These are phyloP conservation scores for Linanthus parryae DNA, from an alignment of 148 eudicot genomes.

Conservation along the genomic window DNA sequence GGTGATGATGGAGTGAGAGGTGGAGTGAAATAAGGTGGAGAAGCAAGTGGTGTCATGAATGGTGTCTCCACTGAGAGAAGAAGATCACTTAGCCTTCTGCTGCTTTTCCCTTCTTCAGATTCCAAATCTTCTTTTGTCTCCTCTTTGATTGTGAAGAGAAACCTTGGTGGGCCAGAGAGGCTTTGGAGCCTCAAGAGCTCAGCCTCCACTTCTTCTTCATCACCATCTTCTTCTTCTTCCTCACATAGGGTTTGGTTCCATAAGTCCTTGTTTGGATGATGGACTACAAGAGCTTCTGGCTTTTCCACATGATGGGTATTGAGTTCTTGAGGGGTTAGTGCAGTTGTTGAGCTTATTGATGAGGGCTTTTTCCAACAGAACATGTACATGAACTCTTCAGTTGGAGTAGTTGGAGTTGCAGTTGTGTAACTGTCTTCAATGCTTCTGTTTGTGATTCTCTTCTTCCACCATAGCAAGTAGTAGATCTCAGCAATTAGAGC, in stretches of 20 bases:
- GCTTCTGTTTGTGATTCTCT: slow-evolving; percentile 32
- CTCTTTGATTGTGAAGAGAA: slow-evolving; percentile 67
- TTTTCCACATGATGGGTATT: slow-evolving; percentile 22
- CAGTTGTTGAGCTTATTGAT: slow-evolving; percentile 24
- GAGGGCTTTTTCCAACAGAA: slow-evolving; percentile 38
- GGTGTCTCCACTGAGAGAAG: slow-evolving; percentile 33
- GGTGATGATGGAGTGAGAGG: slow-evolving; percentile 39
- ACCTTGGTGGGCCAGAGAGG: slow-evolving; percentile 49
- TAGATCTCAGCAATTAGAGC: slow-evolving; percentile 67
- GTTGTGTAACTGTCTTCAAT: slow-evolving; percentile 32
- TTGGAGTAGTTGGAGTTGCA: slow-evolving; percentile 17
- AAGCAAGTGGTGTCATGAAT: slow-evolving; percentile 52
- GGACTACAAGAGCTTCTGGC: slow-evolving; percentile 12
- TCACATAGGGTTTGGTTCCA: slow-evolving; percentile 14
- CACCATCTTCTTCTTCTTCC: slow-evolving; percentile 22
- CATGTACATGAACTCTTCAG: slow-evolving; percentile 30
- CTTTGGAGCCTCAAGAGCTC: slow-evolving; percentile 26
- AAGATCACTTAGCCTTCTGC: slow-evolving; percentile 48
- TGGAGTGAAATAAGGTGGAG: slow-evolving; percentile 60
- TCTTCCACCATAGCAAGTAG: slow-evolving; percentile 85
- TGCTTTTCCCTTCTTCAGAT: slow-evolving; percentile 36
- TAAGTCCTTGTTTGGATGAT: slow-evolving; percentile 17
- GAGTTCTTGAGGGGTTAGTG: slow-evolving; percentile 19
- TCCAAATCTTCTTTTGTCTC: slow-evolving; percentile 79
- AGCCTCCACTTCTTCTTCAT: slow-evolving; percentile 19